phyloP scores from a whole-genome alignment of 345 rosid genomes.

The Pelargonium nanum region DNA sequence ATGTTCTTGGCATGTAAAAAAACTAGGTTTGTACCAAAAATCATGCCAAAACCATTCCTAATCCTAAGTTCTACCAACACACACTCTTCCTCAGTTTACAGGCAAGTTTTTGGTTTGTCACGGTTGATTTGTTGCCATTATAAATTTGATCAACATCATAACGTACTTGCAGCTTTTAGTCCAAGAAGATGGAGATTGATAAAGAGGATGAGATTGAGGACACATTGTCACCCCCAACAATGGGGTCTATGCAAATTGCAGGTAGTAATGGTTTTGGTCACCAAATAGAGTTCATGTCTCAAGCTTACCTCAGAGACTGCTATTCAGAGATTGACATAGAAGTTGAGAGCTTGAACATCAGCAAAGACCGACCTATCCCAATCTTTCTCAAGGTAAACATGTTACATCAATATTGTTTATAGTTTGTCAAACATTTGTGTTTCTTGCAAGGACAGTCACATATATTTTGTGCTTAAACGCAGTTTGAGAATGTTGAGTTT shows the following conservation, averaged over 20 bases:
- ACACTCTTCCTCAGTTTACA: conserved; percentile 34
- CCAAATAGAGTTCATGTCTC: conserved; percentile 70
- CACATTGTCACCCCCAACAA: conserved; percentile 40
- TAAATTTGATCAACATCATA: conserved; percentile 9
- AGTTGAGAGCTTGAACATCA: conserved; percentile 26
- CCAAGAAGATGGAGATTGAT: conserved; percentile 38
- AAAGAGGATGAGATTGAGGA: conserved; percentile 44
- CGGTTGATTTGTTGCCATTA: conserved; percentile 39
- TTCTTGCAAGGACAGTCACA: neutral
- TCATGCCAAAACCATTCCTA: neutral
- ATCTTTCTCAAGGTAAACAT: conserved; percentile 64
- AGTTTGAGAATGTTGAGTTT: conserved; percentile 88
- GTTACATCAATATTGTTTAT: neutral
- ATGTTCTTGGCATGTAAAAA: conserved; percentile 19
- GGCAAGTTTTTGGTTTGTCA: conserved; percentile 47
- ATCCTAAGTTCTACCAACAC: conserved; percentile 30
- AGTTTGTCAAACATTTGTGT: neutral
- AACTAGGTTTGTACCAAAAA: neutral
- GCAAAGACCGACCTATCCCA: conserved; percentile 65
- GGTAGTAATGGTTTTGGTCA: conserved; percentile 74
- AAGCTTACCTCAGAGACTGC: conserved; percentile 56
- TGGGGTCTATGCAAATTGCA: conserved; percentile 65
- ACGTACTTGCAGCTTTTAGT: neutral
- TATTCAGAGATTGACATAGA: conserved; percentile 59
- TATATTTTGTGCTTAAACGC: neutral